Evolutionary conservation across 2,329 filamentous ascomycete genomes (phyloP), one percentile per base, ranked within the genome.

Genomic region (Colletotrichum costaricense): DNA sequence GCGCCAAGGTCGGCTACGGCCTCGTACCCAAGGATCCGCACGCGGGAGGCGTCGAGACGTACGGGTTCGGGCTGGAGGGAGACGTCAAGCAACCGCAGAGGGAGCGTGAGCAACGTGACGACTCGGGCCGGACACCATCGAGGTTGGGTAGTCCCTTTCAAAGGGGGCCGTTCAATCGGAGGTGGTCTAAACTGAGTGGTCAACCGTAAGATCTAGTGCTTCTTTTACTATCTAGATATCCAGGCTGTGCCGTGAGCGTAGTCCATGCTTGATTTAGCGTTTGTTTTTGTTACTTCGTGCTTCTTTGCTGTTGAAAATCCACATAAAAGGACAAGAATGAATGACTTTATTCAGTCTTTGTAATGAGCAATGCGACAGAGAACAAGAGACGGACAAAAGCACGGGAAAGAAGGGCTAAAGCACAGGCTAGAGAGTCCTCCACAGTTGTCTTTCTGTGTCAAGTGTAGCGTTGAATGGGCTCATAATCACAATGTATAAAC

Each of bases 11-110:
- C 26, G 74, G 74, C n/a, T 75, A 75, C 55, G 74, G 74, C 28
- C 62, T 75, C 8, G 74, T 75, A 14, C 72, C 74, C 33, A 67
- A 57, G 28, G 76, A 75, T n/a, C 66, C 75, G 26, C 73, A 75
- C 33, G 74, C 73, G n/a, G 76, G 76, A 16, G 72, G 58, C 11
- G 73, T 72, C 33, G 72, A 78, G 33, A 76, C 77, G 59, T 81
- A 80, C 49, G 78, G 79, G 2, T 81, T 81, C 52, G 79, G 79
- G 16, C 65, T 80, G 5, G 78, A 81, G 62, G 80, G 80, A 1
- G 78, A 81, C 22, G 79, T 80, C 7, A 75, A 74, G 72, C 78
- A 78, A 64, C 64, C 74, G n/a, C 64, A 72, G 16, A 30, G 28
- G 11, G 71, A 73, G 35, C 16, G 42, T 3, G 19, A 49, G 19